A percentile compares a stretch with the other conserved stretches of the same genome.
phyloP scores from a whole-genome alignment of 2,329 filamentous ascomycete genomes.

The Hirsutella minnesotensis region DNA sequence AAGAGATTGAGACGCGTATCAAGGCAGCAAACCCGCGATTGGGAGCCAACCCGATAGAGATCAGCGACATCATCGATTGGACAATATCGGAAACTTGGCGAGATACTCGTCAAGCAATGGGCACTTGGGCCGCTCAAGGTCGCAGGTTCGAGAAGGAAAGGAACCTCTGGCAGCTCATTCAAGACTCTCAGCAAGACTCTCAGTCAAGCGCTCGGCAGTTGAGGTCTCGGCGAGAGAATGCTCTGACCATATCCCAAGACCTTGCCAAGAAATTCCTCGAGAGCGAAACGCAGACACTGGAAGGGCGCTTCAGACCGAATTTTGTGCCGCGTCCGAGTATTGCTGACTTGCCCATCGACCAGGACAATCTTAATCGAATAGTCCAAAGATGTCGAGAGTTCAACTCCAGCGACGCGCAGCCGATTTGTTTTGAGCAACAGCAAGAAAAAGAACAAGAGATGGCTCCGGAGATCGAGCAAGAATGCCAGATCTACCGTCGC shows the following conservation, averaged over 20 bases:
- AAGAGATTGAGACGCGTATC: slow-evolving; percentile 47
- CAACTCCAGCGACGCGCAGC: background rate
- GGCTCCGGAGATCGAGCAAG: slow-evolving; percentile 37
- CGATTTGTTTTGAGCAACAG: background rate
- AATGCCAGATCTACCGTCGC: slow-evolving; percentile 51
- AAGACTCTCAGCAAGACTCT: too few relatives aligned
- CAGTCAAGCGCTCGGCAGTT: too few relatives aligned
- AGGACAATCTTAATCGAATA: background rate
- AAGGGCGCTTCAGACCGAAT: background rate
- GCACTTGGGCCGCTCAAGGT: slow-evolving; percentile 52
- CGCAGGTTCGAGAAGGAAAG: slow-evolving; percentile 32
- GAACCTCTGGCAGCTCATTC: slow-evolving; percentile 16
- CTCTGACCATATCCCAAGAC: background rate
- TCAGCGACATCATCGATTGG: slow-evolving; percentile 45
- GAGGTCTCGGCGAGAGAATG: too few relatives aligned
- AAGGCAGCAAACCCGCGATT: background rate
- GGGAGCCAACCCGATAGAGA: slow-evolving; percentile 26
- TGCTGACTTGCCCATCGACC: background rate
- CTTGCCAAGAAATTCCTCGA: background rate
- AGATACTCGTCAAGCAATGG: slow-evolving; percentile 36
- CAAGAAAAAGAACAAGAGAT: background rate
- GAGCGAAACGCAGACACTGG: slow-evolving; percentile 1
- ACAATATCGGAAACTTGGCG: slow-evolving; percentile 43
- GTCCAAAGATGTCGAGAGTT: background rate
- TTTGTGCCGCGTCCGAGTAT: background rate